Evolutionary conservation across 352 stramenopile genomes (phyloP), one percentile per base, ranked within the genome.

Genomic region (Pythium periplocum): DNA sequence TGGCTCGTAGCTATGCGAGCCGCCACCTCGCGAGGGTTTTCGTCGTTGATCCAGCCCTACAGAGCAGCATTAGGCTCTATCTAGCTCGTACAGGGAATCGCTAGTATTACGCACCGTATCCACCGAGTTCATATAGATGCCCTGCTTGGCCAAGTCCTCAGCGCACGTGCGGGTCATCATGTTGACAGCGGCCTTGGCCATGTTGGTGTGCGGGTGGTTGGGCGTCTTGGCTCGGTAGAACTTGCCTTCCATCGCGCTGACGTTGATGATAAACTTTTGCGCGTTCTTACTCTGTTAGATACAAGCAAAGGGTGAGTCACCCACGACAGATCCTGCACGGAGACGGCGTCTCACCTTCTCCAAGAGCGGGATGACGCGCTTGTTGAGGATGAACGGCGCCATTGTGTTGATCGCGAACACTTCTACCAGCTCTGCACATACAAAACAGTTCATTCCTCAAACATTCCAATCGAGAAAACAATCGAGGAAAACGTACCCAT

Each of bases 201-300:
- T 97, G 71, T 98, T 98, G 9, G 94, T 98, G 62, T 98, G 93
- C 30, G 93, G 91, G 59, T 98, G 93, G 61, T 97, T 95, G 4
- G 86, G 71, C 60, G 91, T 95, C 71, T 98, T 98, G 63, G 77
- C 94, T 30, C 94, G 69, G 65, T 98, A 97, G 58, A 98, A 98
- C 64, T 98, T 98, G 37, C 94, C 94, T 54, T 98, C 94, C 94
- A 98, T 98, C 11, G 94, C 94, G 32, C 84, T 97, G 11, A 98
- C 94, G 51, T 98, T 98, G 53, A 98, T 88, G 53, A 98, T 97
- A 53, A 85, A 88, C 38, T 71, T 74, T 37, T 68, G 65, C 39
- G 48, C 17, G 40, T 83, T 76, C 32, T 53, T 66, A 42, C 77
- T 86, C 17, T 26, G 17, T 26, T 26, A 26, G 17, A 26, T 26